phyloP scores from a whole-genome alignment of 805 yeast genomes.

The Saccharomycopsis oosterbeekiorum region DNA sequence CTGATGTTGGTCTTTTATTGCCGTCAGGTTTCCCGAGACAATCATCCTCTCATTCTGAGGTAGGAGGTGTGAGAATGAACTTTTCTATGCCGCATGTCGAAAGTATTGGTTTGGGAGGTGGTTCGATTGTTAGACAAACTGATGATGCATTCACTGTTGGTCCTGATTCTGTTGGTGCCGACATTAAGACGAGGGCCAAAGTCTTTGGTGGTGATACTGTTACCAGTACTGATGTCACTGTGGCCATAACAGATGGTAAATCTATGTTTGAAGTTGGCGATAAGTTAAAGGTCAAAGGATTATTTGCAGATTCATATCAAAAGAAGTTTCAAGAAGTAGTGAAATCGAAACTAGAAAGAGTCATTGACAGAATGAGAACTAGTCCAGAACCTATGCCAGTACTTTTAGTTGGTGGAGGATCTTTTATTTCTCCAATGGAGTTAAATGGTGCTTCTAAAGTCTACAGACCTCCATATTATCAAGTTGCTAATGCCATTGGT shows the following conservation, averaged over 20 bases:
- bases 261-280: slow-evolving; percentile 14
- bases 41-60: slow-evolving; percentile 32
- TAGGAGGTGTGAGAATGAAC: slow-evolving; percentile 41
- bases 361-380: slow-evolving; percentile 37
- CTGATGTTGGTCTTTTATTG: slow-evolving; percentile 38
- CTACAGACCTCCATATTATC: slow-evolving; percentile 32
- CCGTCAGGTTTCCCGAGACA: slow-evolving; percentile 40
- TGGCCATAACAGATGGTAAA: slow-evolving; percentile 19
- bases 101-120: slow-evolving; percentile 42
- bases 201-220: slow-evolving; percentile 35
- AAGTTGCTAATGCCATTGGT: slow-evolving; percentile 42
- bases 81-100: slow-evolving; percentile 43
- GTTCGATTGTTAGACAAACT: slow-evolving; percentile 32
- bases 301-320: slow-evolving; percentile 17
- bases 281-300: slow-evolving; percentile 20
- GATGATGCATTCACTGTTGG: slow-evolving; percentile 29
- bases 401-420: slow-evolving; percentile 41
- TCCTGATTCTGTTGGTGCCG: slow-evolving; percentile 40
- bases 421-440: slow-evolving; percentile 33
- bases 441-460: slow-evolving; percentile 35
- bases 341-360: slow-evolving; percentile 28
- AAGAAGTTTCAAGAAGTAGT: slow-evolving; percentile 18
- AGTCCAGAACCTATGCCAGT: slow-evolving; percentile 35
- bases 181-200: slow-evolving; percentile 27
- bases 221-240: slow-evolving; percentile 33